Conservation (phyloP, 805 yeast genomes). For the Komagataella pastoris region DNA sequence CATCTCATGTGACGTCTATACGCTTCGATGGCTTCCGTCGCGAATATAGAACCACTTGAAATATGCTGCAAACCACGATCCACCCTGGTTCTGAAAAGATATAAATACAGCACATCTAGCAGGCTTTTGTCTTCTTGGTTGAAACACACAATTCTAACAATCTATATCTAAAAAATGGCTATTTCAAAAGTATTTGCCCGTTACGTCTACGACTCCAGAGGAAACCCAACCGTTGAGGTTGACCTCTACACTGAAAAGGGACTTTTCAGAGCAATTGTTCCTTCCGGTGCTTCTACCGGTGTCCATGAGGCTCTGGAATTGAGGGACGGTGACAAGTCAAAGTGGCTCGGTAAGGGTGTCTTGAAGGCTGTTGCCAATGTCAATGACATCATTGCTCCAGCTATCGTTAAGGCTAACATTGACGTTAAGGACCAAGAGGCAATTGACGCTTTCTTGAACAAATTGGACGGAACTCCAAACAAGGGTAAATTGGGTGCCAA, state of each 20-base stretch:
- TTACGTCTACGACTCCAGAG: conserved; percentile 98
- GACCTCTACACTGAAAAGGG: conserved; percentile 90
- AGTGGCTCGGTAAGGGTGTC: conserved; percentile 99
- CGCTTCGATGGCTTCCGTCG: neutral
- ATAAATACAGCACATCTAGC: neutral
- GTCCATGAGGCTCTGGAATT: conserved; percentile 96
- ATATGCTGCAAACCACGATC: neutral
- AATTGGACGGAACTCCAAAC: conserved; percentile 95
- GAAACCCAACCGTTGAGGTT: conserved; percentile 99
- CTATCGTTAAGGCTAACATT: conserved; percentile 64
- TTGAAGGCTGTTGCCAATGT: conserved; percentile 93
- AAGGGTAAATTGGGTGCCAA: conserved; percentile 97
- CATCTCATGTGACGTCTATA: neutral
- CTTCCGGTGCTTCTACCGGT: conserved; percentile 99
- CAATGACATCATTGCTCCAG: conserved; percentile 91
- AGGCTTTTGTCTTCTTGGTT: neutral
- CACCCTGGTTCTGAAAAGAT: neutral
- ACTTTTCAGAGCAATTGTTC: conserved; percentile 92
- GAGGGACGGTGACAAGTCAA: conserved; percentile 95
- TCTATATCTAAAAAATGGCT: conserved; percentile 15
- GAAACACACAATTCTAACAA: neutral
- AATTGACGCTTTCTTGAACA: conserved; percentile 73
- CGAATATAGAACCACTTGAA: neutral
- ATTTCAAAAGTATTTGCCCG: conserved; percentile 83
- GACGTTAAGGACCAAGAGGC: conserved; percentile 81